Percentiles rank a stretch among this genome's conserved stretches.
These are phyloP conservation scores for Lentinula guzmanii DNA, from an alignment of 768 basidiomycete species.

Conservation along the genomic window DNA sequence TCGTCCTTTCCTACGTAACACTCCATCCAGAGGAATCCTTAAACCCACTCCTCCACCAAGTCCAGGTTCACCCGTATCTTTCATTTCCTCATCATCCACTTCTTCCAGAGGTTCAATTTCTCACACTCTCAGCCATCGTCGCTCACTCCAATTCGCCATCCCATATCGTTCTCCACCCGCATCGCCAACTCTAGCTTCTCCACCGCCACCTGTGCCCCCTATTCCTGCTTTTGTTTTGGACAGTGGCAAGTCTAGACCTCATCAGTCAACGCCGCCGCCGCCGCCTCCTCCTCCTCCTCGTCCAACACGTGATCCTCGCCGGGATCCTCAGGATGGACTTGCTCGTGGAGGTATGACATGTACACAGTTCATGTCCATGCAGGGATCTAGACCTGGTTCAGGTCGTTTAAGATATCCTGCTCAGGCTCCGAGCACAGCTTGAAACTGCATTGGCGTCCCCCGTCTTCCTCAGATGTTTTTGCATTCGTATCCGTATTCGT, in stretches of 20 bases:
- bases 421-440: not conserved
- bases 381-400: not conserved
- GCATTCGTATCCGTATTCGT: not conserved
- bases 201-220: constrained; percentile 52
- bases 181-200: constrained; percentile 31
- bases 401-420: not conserved
- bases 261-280: constrained; percentile 1
- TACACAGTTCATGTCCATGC: not conserved
- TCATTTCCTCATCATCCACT: not conserved
- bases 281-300: not conserved
- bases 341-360: not conserved
- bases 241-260: constrained; percentile 26
- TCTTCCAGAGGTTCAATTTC: not conserved
- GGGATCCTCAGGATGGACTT: not conserved
- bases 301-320: not conserved
- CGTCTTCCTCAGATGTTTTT: not conserved
- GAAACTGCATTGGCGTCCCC: too few species aligned
- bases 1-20: not conserved
- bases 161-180: constrained; percentile 48
- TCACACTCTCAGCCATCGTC: constrained; percentile 18
- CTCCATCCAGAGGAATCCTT: not conserved
- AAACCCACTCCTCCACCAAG: constrained; percentile 3
- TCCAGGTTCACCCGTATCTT: not conserved
- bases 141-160: constrained; percentile 27
- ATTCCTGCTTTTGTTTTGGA: constrained; percentile 42